Conservation (phyloP, 1,139 yeast species). For the Candida albicans region DNA sequence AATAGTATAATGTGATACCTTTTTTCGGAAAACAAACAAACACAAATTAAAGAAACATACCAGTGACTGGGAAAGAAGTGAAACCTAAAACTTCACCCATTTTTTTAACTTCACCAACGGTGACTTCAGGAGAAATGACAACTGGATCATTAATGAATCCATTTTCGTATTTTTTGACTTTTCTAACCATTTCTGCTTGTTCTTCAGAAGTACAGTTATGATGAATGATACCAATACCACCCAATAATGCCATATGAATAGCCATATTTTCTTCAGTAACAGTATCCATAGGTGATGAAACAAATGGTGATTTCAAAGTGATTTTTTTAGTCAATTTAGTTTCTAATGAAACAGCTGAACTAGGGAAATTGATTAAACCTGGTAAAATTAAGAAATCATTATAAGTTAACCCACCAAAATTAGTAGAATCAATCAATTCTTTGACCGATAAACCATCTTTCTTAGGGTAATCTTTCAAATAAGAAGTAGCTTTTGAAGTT, state of each 20-base stretch:
- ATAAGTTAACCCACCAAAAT: conserved; percentile 95
- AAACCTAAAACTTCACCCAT: conserved; percentile 80
- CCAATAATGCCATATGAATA: conserved; percentile 95
- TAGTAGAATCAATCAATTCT: conserved; percentile 83
- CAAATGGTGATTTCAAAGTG: conserved; percentile 88
- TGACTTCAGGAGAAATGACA: conserved; percentile 70
- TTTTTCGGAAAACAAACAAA: conserved; percentile 11
- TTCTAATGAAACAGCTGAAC: conserved; percentile 74
- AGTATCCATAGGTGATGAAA: conserved; percentile 99
- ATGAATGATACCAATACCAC: conserved; percentile 98
- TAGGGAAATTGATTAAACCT: conserved; percentile 88
- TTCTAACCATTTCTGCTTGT: conserved; percentile 97
- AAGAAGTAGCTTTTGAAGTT: conserved; percentile 64
- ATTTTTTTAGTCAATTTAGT: conserved; percentile 88
- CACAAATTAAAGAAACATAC: conserved; percentile 57
- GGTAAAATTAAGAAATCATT: conserved; percentile 95
- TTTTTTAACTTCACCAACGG: conserved; percentile 78
- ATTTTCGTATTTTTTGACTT: conserved; percentile 95
- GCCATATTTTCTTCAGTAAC: conserved; percentile 98
- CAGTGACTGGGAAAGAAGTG: conserved; percentile 98
- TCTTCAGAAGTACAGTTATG: conserved; percentile 96
- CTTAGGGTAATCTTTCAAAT: conserved; percentile 61
- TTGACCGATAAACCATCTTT: conserved; percentile 86
- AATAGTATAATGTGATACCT: conserved; percentile 6
- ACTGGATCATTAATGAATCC: conserved; percentile 96